A percentile compares a stretch with the other conserved stretches of the same genome.
Evolutionary conservation across 768 basidiomycete genomes (phyloP).

Genomic region (Panaeolus cyanescens): DNA sequence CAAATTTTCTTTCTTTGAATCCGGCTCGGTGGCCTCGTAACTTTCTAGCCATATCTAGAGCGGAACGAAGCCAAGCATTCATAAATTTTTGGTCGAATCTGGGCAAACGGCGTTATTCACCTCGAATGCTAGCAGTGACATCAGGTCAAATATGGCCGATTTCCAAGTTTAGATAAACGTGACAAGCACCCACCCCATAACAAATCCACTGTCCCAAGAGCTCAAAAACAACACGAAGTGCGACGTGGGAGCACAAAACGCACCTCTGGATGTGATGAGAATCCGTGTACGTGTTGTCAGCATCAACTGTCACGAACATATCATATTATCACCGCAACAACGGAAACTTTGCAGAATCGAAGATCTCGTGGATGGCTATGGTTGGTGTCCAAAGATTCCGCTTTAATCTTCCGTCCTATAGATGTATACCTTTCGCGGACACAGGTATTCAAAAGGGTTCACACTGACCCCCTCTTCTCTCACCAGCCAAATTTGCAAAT

Average conservation of each 20-base stretch:
- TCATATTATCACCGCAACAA: constrained; percentile 17
- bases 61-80: constrained; percentile 1
- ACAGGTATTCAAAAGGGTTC: constrained; percentile 6
- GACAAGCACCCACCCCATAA: constrained; percentile 15
- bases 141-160: background rate
- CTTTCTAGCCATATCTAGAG: background rate
- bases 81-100: background rate
- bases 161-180: constrained; percentile 14
- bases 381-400: constrained; percentile 13
- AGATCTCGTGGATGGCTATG: constrained; percentile 12
- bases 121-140: background rate
- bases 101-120: background rate
- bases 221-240: constrained; percentile 21
- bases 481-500: constrained; percentile 9
- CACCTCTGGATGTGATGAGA: constrained; percentile 16
- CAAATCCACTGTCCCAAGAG: constrained; percentile 8
- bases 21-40: background rate
- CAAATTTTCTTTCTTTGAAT: background rate
- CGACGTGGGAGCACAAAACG: constrained; percentile 31
- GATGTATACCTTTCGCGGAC: constrained; percentile 19
- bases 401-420: constrained; percentile 13
- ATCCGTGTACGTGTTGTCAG: constrained; percentile 9
- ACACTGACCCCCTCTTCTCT: background rate
- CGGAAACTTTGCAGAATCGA: constrained; percentile 8
- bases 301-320: constrained; percentile 16